Evolutionary conservation across 2,329 filamentous ascomycete species (phyloP), one percentile per base, ranked within the genome.

Genomic region (Sarocladiaceae sp.): DNA sequence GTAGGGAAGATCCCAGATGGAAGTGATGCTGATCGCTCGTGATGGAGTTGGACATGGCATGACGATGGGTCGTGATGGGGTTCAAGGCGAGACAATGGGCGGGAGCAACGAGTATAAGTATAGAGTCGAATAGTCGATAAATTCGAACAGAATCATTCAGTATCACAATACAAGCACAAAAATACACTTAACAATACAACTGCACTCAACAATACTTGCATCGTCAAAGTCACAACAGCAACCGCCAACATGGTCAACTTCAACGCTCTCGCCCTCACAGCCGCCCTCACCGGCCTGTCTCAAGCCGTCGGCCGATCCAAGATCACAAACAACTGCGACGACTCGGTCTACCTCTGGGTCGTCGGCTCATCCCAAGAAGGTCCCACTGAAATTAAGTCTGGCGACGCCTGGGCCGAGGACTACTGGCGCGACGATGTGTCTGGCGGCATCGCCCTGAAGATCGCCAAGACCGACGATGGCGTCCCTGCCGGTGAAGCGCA

Each of bases 401-500:
- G 26, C 16, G 23, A 29, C 12, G 18, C 26, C 9, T 43, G 40
- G 40, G 15, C n/a, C 15, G 6, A 18, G 18, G 16, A 20, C 27
- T 43, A 43, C 40, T 43, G 19, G 13, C 40, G 27, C 27, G 66
- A 69, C 56, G 55, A 62, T 33, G 45, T 51, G 21, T 63, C 63
- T 3, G 66, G 66, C 44, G 66, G 66, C 34, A 59, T 55, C 46
- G 55, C 64, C 21, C 53, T 69, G 49, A 69, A 69, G 53, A 53
- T 80, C 21, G 68, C 76, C 45, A 76, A 83, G 54, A 68, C 75
- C 20, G 33, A 45, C 5, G 50, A 51, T 33, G 45, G 65, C 31
- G 57, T 69, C 33, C 67, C 55, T 57, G 63, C 57, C 3, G 63
- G 63, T 48, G 58, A 59, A n/a, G 55, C 66, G 19, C 62, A 69